A percentile compares a stretch with the other conserved stretches of the same genome.
Conservation (phyloP, 345 rosid genomes). For the Gossypium anomalum region DNA sequence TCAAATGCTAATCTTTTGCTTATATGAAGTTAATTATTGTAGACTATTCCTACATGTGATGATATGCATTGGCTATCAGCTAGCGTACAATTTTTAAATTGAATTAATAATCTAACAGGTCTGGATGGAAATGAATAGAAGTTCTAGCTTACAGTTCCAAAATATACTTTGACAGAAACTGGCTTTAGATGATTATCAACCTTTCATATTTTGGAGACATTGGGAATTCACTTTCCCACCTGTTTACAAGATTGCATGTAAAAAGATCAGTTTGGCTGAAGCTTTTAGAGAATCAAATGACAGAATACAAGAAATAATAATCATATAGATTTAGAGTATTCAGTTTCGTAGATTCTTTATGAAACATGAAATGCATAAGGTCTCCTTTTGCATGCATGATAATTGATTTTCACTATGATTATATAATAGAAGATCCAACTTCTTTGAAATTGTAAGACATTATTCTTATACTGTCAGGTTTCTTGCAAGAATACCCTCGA, state of each 20-base stretch:
- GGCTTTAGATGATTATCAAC: background rate
- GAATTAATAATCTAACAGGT: background rate
- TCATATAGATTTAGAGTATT: background rate
- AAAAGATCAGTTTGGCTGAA: too few relatives aligned
- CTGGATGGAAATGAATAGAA: background rate
- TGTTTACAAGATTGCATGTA: too few relatives aligned
- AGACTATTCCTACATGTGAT: background rate
- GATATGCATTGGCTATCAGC: background rate
- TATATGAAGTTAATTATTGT: background rate
- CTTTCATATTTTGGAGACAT: background rate
- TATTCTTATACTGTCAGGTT: conserved; percentile 45
- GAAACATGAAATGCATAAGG: background rate
- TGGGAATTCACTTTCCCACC: background rate
- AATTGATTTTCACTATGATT: background rate
- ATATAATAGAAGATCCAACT: background rate
- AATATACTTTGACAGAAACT: background rate
- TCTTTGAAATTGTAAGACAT: background rate
- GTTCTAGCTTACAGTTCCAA: background rate
- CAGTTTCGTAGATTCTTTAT: background rate
- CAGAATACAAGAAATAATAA: background rate
- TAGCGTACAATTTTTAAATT: background rate
- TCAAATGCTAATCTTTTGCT: background rate
- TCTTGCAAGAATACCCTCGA: conserved; percentile 94
- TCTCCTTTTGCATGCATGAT: background rate
- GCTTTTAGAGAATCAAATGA: background rate